Evolutionary conservation across 1,284 basidiomycete species (phyloP).

Genomic region (Boletus sp.): DNA sequence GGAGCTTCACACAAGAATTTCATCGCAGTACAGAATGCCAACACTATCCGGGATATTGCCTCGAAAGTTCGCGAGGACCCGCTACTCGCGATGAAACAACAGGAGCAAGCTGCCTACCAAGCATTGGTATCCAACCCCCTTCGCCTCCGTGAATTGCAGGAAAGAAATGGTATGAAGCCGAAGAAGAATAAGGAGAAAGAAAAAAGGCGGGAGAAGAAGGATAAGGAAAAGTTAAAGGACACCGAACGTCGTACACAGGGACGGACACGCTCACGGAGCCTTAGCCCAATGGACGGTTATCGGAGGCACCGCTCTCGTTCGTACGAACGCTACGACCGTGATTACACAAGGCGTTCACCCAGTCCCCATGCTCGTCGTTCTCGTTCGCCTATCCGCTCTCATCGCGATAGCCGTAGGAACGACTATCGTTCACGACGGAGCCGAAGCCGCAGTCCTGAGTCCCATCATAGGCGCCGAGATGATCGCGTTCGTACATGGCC

Average conservation of each 20-base stretch:
- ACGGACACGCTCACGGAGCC: constrained; percentile 39
- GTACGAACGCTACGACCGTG: constrained; percentile 33
- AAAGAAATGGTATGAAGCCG: constrained; percentile 68
- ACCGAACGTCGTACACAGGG: constrained; percentile 31
- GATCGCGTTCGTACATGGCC: constrained; percentile 35
- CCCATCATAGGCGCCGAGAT: constrained; percentile 26
- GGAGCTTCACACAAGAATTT: constrained; percentile 86
- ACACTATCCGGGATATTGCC: constrained; percentile 83
- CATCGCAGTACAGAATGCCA: constrained; percentile 91
- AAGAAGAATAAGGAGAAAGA: constrained; percentile 75
- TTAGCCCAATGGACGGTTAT: constrained; percentile 25
- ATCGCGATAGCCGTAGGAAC: constrained; percentile 23
- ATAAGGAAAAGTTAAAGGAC: constrained; percentile 47
- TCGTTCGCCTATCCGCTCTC: constrained; percentile 34
- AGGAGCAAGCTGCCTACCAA: constrained; percentile 92
- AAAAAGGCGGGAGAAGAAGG: constrained; percentile 54
- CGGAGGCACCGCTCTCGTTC: constrained; percentile 37
- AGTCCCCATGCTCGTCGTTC: constrained; percentile 40
- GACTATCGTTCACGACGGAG: constrained; percentile 27
- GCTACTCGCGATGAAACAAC: constrained; percentile 92
- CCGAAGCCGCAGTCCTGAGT: constrained; percentile 32
- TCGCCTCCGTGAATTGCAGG: constrained; percentile 78
- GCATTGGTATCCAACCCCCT: constrained; percentile 89
- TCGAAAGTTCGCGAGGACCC: constrained; percentile 96
- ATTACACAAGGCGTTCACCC: constrained; percentile 31